Conservation (phyloP, 306 rosid genomes). For the Adenanthera pavonina region DNA sequence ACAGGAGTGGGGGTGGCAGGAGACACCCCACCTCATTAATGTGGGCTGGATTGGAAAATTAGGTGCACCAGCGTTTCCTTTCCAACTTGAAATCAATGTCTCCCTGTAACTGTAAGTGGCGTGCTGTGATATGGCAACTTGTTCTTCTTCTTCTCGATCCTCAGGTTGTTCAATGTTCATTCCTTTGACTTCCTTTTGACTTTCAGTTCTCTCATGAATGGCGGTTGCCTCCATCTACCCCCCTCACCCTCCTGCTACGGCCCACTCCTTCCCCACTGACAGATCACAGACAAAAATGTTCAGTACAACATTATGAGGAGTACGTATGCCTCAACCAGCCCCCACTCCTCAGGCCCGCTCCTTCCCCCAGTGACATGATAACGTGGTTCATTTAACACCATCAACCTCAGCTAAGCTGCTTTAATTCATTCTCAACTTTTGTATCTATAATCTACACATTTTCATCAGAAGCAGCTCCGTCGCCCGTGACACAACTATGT, state of each 20-base stretch:
- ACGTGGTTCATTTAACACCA: no score
- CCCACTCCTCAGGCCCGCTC: no score
- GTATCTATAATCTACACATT: background rate
- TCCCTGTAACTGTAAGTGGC: background rate
- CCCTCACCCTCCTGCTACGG: background rate
- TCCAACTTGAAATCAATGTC: background rate
- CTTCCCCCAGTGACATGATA: no score
- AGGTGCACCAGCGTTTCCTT: background rate
- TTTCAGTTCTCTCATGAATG: background rate
- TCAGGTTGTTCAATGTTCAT: background rate
- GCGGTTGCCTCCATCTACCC: background rate
- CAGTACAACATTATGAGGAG: no score
- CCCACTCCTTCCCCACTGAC: no score
- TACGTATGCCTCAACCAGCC: no score
- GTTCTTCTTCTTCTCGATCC: background rate
- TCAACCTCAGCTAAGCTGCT: background rate
- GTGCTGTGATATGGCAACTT: background rate
- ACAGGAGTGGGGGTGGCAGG: no score
- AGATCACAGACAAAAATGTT: no score
- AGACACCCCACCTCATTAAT: no score
- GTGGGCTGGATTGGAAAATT: background rate
- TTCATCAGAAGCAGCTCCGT: background rate
- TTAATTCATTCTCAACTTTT: background rate
- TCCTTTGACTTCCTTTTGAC: background rate
- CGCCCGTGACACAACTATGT: background rate